A percentile compares a stretch with the other conserved stretches of the same genome.
Conservation (phyloP, 257 asterid species). For the Penstemon davidsonii region DNA sequence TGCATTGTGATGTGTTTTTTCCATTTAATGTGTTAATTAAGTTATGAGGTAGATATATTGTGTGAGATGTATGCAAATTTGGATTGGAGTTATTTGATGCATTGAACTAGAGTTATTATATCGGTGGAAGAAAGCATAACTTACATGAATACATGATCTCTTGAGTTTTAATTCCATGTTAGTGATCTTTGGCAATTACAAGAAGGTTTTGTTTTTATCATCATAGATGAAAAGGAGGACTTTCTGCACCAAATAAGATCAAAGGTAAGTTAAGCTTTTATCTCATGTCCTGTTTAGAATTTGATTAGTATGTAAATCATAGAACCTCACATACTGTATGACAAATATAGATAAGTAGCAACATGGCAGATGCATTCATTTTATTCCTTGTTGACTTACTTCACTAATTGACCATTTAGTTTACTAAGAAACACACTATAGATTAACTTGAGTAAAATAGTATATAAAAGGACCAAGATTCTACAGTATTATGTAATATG, state of each 20-base stretch:
- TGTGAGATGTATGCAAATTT: no score
- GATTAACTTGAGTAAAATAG: background rate
- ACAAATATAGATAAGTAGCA: background rate
- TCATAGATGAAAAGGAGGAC: conserved; percentile 62
- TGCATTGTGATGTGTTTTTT: no score
- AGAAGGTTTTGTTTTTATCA: background rate
- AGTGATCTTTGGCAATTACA: no score
- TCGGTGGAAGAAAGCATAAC: no score
- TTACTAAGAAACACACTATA: conserved; percentile 6
- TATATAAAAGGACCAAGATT: no score
- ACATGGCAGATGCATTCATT: conserved; percentile 6
- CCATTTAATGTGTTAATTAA: no score
- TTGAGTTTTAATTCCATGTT: no score
- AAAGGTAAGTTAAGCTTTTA: conserved; percentile 56
- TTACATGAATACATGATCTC: no score
- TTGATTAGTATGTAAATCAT: background rate
- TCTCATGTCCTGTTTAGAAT: background rate
- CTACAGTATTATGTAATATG: background rate
- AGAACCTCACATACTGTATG: background rate
- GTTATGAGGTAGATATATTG: no score
- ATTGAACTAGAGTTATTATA: no score
- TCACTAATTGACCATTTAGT: conserved; percentile 18
- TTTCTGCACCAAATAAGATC: conserved; percentile 92
- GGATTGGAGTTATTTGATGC: no score
- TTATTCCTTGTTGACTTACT: conserved; percentile 13